Evolutionary conservation across 2,329 filamentous ascomycete species (phyloP).

Genomic region (Botrytis pseudocinerea): DNA sequence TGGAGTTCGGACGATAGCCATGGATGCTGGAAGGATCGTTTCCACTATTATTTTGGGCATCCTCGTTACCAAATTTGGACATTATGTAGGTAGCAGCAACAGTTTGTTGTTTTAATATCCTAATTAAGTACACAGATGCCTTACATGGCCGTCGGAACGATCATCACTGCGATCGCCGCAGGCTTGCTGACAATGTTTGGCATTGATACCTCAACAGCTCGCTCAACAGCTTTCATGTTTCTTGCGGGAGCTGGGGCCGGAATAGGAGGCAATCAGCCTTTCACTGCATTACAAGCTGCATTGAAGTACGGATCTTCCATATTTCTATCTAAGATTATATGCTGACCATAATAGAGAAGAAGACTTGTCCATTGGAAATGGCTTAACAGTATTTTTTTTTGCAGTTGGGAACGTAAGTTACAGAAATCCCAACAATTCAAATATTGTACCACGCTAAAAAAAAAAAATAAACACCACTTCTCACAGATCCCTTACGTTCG

Average conservation of each 20-base stretch:
- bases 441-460: not conserved
- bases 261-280: not conserved
- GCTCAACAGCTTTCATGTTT: constrained; percentile 7
- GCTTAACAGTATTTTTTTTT: not conserved
- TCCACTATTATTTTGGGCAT: not conserved
- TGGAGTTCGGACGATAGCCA: not conserved
- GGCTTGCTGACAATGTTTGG: not conserved
- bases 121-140: not conserved
- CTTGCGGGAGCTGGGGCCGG: not conserved
- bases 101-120: not conserved
- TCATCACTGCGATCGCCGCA: not conserved
- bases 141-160: not conserved
- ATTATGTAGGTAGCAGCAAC: not conserved
- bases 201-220: constrained; percentile 11
- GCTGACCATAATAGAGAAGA: not conserved
- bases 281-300: constrained; percentile 4
- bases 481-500: not conserved
- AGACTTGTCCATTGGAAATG: constrained; percentile 1
- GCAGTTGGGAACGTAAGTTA: not conserved
- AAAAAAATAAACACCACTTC: too few species aligned
- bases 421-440: not conserved
- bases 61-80: not conserved
- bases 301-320: not conserved
- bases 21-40: not conserved
- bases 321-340: not conserved